These are phyloP conservation scores for Candida gorgasii DNA, from an alignment of 805 yeast genomes.

Conservation along the genomic window DNA sequence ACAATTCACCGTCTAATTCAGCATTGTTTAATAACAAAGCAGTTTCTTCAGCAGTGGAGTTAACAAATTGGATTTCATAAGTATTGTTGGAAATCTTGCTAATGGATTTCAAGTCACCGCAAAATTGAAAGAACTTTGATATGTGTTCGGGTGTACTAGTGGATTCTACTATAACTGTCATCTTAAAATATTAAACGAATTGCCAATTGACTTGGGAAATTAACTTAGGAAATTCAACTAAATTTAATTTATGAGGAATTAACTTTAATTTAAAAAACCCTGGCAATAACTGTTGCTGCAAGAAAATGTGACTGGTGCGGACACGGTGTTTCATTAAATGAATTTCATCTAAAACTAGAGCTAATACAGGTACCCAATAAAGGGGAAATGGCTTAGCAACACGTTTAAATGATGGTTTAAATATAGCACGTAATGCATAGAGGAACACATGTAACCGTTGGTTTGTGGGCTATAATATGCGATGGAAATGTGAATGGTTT, in stretches of 20 bases:
- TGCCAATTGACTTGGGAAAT: background rate
- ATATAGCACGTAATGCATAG: no score
- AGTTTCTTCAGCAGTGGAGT: constrained; percentile 63
- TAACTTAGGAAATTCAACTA: no score
- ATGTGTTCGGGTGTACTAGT: constrained; percentile 58
- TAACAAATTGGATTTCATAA: constrained; percentile 55
- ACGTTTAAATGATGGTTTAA: no score
- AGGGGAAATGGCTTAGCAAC: no score
- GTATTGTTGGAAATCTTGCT: constrained; percentile 32
- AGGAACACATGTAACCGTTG: no score
- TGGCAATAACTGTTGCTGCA: constrained; percentile 13
- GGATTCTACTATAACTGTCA: constrained; percentile 32
- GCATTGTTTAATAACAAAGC: constrained; percentile 74
- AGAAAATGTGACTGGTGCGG: constrained; percentile 9
- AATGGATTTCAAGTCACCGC: constrained; percentile 54
- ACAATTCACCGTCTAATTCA: constrained; percentile 60
- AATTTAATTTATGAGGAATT: no score
- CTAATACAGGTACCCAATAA: no score
- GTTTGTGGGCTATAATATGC: no score
- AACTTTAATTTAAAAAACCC: background rate
- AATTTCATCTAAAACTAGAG: background rate
- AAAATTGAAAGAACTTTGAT: constrained; percentile 69
- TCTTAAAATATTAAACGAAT: background rate
- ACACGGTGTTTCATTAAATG: constrained; percentile 4
- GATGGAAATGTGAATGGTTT: no score